Conservation (phyloP, 768 basidiomycete species). For the Hysterangium stoloniferum region DNA sequence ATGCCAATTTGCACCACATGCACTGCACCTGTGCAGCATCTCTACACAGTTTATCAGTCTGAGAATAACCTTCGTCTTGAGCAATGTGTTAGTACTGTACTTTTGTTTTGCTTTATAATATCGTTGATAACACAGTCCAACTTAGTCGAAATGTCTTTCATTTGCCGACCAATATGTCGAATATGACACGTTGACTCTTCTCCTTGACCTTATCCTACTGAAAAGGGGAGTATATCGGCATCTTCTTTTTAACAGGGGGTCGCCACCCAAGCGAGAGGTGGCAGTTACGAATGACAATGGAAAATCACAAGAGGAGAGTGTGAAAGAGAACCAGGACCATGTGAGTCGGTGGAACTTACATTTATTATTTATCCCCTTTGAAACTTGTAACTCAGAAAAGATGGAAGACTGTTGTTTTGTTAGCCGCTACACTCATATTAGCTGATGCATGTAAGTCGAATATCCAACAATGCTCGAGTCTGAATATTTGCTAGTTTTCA, state of each 20-base stretch:
- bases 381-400: constrained; percentile 22
- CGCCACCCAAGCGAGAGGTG: constrained; percentile 46
- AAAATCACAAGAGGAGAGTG: background rate
- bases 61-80: constrained; percentile 73
- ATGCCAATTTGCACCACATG: constrained; percentile 85
- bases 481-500: constrained; percentile 2
- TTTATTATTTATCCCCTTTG: constrained; percentile 11
- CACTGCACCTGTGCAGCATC: constrained; percentile 50
- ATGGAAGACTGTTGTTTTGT: constrained; percentile 49
- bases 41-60: constrained; percentile 80
- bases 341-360: constrained; percentile 4
- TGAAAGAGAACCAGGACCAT: constrained; percentile 12
- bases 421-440: constrained; percentile 51
- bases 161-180: constrained; percentile 88
- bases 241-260: constrained; percentile 71
- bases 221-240: constrained; percentile 79
- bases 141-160: constrained; percentile 17
- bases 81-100: constrained; percentile 58
- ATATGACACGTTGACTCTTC: constrained; percentile 63
- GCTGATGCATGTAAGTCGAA: constrained; percentile 63
- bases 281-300: constrained; percentile 5
- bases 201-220: constrained; percentile 75
- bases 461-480: background rate
- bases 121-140: background rate
- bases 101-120: background rate